phyloP scores from a whole-genome alignment of 78 protist genomes.

The Speleostelium caveatum region DNA sequence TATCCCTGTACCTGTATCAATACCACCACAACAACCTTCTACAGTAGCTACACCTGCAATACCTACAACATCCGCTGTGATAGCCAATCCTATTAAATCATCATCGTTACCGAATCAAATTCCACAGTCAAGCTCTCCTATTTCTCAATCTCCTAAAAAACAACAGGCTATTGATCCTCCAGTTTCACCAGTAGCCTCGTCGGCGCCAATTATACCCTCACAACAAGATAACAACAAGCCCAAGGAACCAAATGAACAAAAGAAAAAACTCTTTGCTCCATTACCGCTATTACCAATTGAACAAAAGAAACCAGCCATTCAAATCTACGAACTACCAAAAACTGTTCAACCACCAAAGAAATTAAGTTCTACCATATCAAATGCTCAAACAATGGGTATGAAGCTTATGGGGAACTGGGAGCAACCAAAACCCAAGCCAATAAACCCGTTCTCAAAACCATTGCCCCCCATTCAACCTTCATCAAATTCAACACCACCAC shows the following conservation, averaged over 20 bases:
- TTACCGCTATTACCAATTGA: not conserved
- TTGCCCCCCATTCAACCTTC: too few relatives aligned
- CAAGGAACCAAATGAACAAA: too few relatives aligned
- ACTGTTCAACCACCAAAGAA: not conserved
- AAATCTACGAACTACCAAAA: not conserved
- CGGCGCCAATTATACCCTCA: too few relatives aligned
- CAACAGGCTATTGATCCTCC: too few relatives aligned
- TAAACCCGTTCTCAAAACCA: slow-evolving; percentile 8
- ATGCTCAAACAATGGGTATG: not conserved
- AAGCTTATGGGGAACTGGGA: not conserved
- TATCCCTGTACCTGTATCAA: not conserved
- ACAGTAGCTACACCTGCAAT: not conserved
- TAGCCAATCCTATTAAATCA: too few relatives aligned
- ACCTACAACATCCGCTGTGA: too few relatives aligned
- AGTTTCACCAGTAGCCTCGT: too few relatives aligned
- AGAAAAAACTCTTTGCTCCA: not conserved
- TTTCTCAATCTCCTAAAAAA: too few relatives aligned
- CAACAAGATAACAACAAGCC: too few relatives aligned
- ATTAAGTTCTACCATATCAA: not conserved
- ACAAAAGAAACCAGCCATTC: not conserved
- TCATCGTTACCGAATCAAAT: not conserved
- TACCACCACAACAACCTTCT: not conserved
- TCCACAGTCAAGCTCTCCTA: not conserved
- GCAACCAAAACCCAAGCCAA: not conserved
- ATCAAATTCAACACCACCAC: slow-evolving; percentile 1